Conservation (phyloP, 1,284 basidiomycete genomes). For the Puccinia polysora region DNA sequence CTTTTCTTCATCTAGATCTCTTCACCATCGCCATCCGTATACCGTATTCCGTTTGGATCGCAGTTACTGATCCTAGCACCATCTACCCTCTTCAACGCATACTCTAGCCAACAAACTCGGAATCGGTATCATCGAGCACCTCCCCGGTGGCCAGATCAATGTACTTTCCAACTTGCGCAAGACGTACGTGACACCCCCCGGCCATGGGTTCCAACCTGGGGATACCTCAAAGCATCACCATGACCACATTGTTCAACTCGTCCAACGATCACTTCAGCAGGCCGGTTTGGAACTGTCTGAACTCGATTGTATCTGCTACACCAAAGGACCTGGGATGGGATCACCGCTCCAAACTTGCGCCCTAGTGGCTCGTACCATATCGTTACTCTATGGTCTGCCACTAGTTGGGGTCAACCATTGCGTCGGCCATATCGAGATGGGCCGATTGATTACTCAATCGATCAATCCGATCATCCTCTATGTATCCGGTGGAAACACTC, state of each 20-base stretch:
- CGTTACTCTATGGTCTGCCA: constrained; percentile 81
- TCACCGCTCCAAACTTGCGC: constrained; percentile 92
- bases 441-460: constrained; percentile 87
- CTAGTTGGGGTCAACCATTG: constrained; percentile 98
- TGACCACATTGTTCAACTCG: constrained; percentile 80
- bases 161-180: constrained; percentile 67
- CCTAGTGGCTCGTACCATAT: constrained; percentile 86
- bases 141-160: constrained; percentile 52
- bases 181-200: constrained; percentile 96
- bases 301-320: constrained; percentile 18
- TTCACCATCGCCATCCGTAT: neutral
- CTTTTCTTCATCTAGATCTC: neutral
- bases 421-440: constrained; percentile 99
- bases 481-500: constrained; percentile 97
- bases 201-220: constrained; percentile 90
- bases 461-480: constrained; percentile 95
- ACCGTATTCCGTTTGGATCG: neutral
- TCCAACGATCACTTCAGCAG: constrained; percentile 64
- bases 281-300: constrained; percentile 1
- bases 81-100: too few species aligned
- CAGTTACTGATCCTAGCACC: neutral
- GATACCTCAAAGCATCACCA: constrained; percentile 96
- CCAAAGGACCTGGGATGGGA: constrained; percentile 91
- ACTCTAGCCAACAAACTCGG: constrained; percentile 93
- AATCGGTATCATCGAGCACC: constrained; percentile 86